phyloP scores from a whole-genome alignment of 495 filamentous ascomycete genomes.

The Podospora bellae-mahoneyi region DNA sequence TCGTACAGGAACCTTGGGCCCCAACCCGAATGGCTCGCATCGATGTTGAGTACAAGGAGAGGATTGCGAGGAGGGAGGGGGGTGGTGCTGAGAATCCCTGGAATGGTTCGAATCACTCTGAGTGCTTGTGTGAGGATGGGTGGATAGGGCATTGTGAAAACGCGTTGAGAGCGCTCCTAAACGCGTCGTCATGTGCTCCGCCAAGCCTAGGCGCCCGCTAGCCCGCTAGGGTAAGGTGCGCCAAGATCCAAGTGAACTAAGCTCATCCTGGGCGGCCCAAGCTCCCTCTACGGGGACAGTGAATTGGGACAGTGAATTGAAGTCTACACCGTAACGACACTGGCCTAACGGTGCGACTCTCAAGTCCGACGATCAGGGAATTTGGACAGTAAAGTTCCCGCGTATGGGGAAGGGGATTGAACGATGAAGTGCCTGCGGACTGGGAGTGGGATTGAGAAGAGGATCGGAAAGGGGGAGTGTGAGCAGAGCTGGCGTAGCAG shows the following conservation, averaged over 20 bases:
- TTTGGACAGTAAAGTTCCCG: no score
- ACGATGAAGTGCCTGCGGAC: no score
- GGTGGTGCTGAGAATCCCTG: not conserved
- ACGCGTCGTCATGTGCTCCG: conserved; percentile 31
- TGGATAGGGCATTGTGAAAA: conserved; percentile 3
- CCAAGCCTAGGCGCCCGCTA: not conserved
- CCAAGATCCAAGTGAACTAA: not conserved
- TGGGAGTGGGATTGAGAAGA: no score
- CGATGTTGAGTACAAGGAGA: conserved; percentile 13
- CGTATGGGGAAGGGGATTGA: no score
- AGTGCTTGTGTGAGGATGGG: conserved; percentile 22
- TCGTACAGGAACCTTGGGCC: conserved; percentile 36
- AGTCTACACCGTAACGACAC: no score
- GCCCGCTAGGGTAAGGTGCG: not conserved
- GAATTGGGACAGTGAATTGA: not conserved
- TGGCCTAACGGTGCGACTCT: no score
- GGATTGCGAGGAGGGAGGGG: not conserved
- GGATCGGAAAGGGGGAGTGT: no score
- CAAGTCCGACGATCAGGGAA: no score
- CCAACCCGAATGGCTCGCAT: conserved; percentile 31
- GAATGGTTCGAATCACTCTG: not conserved
- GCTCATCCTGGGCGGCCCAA: not conserved
- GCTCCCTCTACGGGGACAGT: not conserved
- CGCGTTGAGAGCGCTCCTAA: conserved; percentile 16
- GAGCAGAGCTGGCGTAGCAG: not conserved